These are phyloP conservation scores for Chytriomyces sp. DNA, from an alignment of 192 early-diverging fungal species.

Conservation along the genomic window DNA sequence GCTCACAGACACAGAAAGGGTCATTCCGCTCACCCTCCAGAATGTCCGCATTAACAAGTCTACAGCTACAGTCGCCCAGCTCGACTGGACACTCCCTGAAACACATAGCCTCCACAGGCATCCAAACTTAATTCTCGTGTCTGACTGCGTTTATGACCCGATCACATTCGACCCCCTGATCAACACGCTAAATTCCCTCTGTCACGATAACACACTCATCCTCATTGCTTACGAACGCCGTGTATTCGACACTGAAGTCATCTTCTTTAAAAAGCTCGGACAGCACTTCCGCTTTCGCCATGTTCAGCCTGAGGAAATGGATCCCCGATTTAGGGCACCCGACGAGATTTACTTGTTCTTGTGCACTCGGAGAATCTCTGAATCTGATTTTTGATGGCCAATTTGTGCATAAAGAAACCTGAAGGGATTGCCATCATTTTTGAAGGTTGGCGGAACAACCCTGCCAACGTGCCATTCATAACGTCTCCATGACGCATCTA, in stretches of 20 bases:
- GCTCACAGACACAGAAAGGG: constrained; percentile 57
- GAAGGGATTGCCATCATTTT: too few relatives aligned
- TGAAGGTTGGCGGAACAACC: too few relatives aligned
- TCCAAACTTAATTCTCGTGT: constrained; percentile 3
- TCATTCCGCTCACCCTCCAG: constrained; percentile 43
- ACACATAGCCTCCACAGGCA: background rate
- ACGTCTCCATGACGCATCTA: too few relatives aligned
- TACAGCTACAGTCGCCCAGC: too few relatives aligned
- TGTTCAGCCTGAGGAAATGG: constrained; percentile 35
- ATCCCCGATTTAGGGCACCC: constrained; percentile 34
- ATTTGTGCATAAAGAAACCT: background rate
- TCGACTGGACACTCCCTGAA: constrained; percentile 10
- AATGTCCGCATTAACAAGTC: background rate
- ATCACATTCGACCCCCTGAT: constrained; percentile 32
- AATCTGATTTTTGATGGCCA: constrained; percentile 9
- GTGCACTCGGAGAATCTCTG: constrained; percentile 25
- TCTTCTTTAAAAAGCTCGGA: constrained; percentile 42
- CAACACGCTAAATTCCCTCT: constrained; percentile 30
- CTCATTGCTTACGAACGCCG: constrained; percentile 45
- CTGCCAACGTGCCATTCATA: too few relatives aligned
- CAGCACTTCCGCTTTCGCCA: constrained; percentile 39
- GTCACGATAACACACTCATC: constrained; percentile 25
- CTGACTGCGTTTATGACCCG: constrained; percentile 40
- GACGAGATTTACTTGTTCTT: constrained; percentile 49
- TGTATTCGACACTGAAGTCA: constrained; percentile 46